phyloP scores from a whole-genome alignment of 306 rosid genomes.

The Dryas alaskensis region DNA sequence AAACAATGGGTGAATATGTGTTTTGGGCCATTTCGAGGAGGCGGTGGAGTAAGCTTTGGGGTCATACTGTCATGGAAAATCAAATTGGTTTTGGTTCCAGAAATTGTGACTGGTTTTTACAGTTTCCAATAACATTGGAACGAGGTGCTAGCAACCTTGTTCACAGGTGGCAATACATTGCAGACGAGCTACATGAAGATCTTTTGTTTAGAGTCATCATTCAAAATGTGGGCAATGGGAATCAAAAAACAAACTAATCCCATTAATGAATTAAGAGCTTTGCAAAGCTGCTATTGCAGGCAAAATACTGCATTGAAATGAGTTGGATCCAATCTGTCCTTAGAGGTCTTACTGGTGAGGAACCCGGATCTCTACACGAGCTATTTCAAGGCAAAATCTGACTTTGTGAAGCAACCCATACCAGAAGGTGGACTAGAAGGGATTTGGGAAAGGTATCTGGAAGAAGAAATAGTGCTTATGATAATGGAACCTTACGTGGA shows the following conservation, averaged over 20 bases:
- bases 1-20: slow-evolving; percentile 48
- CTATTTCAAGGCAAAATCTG: slow-evolving; percentile 59
- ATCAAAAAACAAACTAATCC: slow-evolving; percentile 24
- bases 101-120: slow-evolving; percentile 34
- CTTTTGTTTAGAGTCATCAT: slow-evolving; percentile 50
- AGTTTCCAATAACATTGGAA: slow-evolving; percentile 13
- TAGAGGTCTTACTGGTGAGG: slow-evolving; percentile 43
- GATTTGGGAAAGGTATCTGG: slow-evolving; percentile 43
- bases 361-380: slow-evolving; percentile 28
- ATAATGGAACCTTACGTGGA: slow-evolving; percentile 53
- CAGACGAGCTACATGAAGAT: slow-evolving; percentile 39
- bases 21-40: slow-evolving; percentile 67
- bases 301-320: slow-evolving; percentile 54
- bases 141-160: slow-evolving; percentile 34
- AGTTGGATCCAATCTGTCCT: slow-evolving; percentile 50
- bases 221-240: slow-evolving; percentile 29
- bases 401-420: slow-evolving; percentile 44
- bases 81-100: slow-evolving; percentile 40
- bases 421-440: slow-evolving; percentile 39
- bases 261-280: slow-evolving; percentile 44
- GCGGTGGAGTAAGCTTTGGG: slow-evolving; percentile 61
- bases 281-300: slow-evolving; percentile 47
- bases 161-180: slow-evolving; percentile 43
- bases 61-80: slow-evolving; percentile 45
- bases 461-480: slow-evolving; percentile 37